These are phyloP conservation scores for Alternaria sp. DNA, from an alignment of 2,329 filamentous ascomycete genomes.

Conservation along the genomic window DNA sequence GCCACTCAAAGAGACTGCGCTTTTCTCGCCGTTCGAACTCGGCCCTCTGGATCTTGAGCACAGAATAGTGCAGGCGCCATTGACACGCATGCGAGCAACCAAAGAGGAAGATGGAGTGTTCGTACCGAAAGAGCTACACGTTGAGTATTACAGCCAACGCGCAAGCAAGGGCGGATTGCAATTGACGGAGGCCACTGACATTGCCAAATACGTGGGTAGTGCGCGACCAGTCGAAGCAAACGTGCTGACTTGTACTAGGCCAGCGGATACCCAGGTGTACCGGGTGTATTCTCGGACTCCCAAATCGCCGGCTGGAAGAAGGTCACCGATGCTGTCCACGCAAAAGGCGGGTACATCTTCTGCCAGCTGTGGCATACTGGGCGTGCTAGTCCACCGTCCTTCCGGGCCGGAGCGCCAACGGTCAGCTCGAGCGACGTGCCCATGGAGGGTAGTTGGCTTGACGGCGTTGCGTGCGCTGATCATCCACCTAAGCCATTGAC, in stretches of 20 bases:
- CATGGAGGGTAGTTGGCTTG: constrained; percentile 49
- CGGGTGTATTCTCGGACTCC: constrained; percentile 43
- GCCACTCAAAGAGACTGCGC: constrained; percentile 39
- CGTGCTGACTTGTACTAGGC: constrained; percentile 40
- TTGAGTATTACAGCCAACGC: constrained; percentile 63
- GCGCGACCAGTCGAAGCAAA: background rate
- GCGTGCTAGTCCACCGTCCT: constrained; percentile 50
- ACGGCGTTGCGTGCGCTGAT: constrained; percentile 47
- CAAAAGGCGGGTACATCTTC: constrained; percentile 58
- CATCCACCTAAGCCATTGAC: constrained; percentile 46
- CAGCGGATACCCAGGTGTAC: constrained; percentile 47
- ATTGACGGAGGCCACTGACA: constrained; percentile 63
- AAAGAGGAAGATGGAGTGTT: constrained; percentile 57
- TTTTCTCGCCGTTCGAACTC: constrained; percentile 43
- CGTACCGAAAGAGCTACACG: constrained; percentile 54
- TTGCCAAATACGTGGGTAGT: constrained; percentile 39
- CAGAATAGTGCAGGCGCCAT: constrained; percentile 49
- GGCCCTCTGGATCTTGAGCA: constrained; percentile 47
- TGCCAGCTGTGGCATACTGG: constrained; percentile 58
- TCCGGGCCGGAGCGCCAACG: constrained; percentile 46
- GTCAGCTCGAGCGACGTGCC: constrained; percentile 51
- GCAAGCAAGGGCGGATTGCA: constrained; percentile 63
- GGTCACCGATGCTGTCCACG: constrained; percentile 59
- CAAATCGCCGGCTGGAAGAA: constrained; percentile 60
- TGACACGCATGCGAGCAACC: constrained; percentile 55